Evolutionary conservation across 441 rosid species (phyloP), one percentile per base, ranked within the genome.

Genomic region (Arabidopsis hybrid): DNA sequence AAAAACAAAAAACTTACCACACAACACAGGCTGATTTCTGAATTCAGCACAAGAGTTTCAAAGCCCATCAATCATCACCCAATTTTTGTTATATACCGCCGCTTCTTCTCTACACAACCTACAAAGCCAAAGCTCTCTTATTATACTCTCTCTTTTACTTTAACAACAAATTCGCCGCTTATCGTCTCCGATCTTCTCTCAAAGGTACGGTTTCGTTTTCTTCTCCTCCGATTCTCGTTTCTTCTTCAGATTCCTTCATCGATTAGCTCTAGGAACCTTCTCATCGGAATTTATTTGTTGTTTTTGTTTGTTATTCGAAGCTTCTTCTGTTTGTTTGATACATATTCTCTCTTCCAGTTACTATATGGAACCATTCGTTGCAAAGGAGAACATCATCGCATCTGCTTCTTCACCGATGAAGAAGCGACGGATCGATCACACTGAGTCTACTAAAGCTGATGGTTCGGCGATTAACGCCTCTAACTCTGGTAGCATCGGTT

Each of bases 361-460:
- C 75, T 46, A 3, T 38, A 76, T 76, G 79, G 71, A 76, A 57
- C 75, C 79, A 64, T 76, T 76, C 69, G 59, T 75, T 56, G 79
- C 39, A 29, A 76, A 64, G 66, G 79, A 76, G 66, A 63, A 17
- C 59, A 49, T 10, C 59, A 56, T 69, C 60, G 75, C 71, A 17
- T 69, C 79, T 46, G 43, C 75, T 69, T 76, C 79, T 1, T 76
- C 79, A 9, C 78, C 81, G 56, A 34, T 51, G 50, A 85, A 83
- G 80, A 85, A 80, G 67, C 77, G 80, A 43, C 78, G 83, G 52
- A 69, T 70, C 80, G 72, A 79, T 71, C 80, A 75, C 74, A 76
- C 76, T 21, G 71, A 53, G 59, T 7, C 73, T 38, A 59, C 73
- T 38, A 55, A 47, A 10, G 35, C 83, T 60, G 67, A 70, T 73